Evolutionary conservation across 2,329 filamentous ascomycete genomes (phyloP).

Genomic region (Pseudogymnoascus sp.): DNA sequence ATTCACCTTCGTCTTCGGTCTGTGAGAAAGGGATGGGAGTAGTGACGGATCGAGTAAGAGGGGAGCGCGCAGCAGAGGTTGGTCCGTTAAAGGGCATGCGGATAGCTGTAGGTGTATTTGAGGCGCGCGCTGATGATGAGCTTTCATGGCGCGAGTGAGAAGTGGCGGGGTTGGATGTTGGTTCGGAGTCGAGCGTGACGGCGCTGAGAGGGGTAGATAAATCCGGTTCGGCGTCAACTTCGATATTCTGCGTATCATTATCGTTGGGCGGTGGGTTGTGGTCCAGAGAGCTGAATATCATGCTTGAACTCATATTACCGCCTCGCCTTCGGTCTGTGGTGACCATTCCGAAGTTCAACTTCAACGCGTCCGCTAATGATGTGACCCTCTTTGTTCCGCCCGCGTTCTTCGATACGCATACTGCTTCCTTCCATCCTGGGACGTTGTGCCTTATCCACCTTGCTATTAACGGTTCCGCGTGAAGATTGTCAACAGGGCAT

Average conservation of each 20-base stretch:
- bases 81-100: constrained; percentile 17
- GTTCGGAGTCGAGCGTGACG: not conserved
- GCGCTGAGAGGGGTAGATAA: not conserved
- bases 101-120: constrained; percentile 19
- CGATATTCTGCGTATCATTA: not conserved
- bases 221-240: not conserved
- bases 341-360: constrained; percentile 96
- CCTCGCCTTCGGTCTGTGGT: constrained; percentile 70
- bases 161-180: constrained; percentile 15
- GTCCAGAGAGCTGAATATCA: constrained; percentile 40
- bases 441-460: constrained; percentile 93
- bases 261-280: not conserved
- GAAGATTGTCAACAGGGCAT: constrained; percentile 93
- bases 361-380: constrained; percentile 87
- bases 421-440: constrained; percentile 77
- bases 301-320: constrained; percentile 66
- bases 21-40: constrained; percentile 18
- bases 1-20: constrained; percentile 24
- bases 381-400: constrained; percentile 96
- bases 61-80: constrained; percentile 16
- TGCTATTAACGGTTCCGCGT: constrained; percentile 89
- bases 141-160: constrained; percentile 22
- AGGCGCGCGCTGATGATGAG: constrained; percentile 19
- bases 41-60: constrained; percentile 19
- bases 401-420: constrained; percentile 96